Evolutionary conservation across 495 filamentous ascomycete genomes (phyloP).

Genomic region (Lophiostoma macrostomum): DNA sequence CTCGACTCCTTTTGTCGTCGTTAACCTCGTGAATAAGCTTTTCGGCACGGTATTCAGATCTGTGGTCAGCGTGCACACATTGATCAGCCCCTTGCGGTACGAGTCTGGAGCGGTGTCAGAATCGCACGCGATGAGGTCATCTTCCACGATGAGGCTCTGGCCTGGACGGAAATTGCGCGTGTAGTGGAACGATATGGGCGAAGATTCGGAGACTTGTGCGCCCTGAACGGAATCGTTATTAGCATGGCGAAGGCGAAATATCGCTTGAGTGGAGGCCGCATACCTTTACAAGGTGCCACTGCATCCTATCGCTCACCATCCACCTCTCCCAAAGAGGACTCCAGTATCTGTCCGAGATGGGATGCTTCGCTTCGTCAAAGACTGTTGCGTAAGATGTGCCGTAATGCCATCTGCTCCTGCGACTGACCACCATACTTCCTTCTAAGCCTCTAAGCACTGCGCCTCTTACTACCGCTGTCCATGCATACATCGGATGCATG

Average conservation of each 20-base stretch:
- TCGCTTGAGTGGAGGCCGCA: constrained; percentile 15
- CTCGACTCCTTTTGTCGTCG: constrained; percentile 68
- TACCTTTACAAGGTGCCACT: constrained; percentile 75
- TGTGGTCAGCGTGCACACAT: constrained; percentile 74
- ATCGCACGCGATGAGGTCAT: constrained; percentile 70
- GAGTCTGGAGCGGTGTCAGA: constrained; percentile 57
- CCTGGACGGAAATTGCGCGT: constrained; percentile 71
- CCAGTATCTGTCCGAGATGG: constrained; percentile 67
- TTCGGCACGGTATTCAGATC: constrained; percentile 67
- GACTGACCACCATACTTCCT: constrained; percentile 65
- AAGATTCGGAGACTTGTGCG: constrained; percentile 63
- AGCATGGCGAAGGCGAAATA: background rate
- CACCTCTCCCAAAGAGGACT: constrained; percentile 72
- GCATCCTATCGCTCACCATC: constrained; percentile 78
- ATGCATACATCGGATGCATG: constrained; percentile 67
- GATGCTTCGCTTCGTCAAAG: constrained; percentile 67
- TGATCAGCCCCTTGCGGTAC: constrained; percentile 47
- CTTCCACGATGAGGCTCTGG: constrained; percentile 64
- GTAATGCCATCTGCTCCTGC: constrained; percentile 68
- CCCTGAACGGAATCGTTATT: constrained; percentile 44
- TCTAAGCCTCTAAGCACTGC: constrained; percentile 67
- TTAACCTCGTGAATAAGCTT: constrained; percentile 61
- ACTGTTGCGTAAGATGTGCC: constrained; percentile 75
- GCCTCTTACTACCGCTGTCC: constrained; percentile 70
- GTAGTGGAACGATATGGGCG: constrained; percentile 71